A percentile compares a stretch with the other conserved stretches of the same genome.
Evolutionary conservation across 164 flowering plant species (phyloP).

Genomic region (Aristolochia fimbriata): DNA sequence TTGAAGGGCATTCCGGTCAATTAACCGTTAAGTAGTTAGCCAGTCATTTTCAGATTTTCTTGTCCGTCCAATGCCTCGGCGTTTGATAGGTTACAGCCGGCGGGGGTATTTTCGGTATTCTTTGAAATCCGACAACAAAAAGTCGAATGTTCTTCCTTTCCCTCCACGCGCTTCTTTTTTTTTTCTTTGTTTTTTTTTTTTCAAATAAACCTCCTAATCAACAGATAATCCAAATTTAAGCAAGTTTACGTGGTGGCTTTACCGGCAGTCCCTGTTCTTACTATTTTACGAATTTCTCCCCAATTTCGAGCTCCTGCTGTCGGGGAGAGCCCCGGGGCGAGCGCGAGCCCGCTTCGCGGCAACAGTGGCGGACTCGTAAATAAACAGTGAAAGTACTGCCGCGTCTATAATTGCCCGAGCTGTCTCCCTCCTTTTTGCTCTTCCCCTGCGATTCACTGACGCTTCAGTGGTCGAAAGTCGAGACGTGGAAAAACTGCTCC

Average conservation of each 20-base stretch:
- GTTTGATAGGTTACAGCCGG: background rate
- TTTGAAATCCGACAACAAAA: background rate
- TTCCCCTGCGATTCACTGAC: background rate
- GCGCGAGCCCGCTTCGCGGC: background rate
- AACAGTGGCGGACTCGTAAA: slow-evolving; percentile 4
- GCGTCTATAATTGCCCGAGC: background rate
- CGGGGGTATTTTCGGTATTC: background rate
- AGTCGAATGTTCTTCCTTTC: background rate
- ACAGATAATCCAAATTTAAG: background rate
- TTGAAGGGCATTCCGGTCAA: too few relatives aligned
- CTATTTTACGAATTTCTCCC: background rate
- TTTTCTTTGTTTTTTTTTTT: background rate
- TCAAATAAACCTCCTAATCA: background rate
- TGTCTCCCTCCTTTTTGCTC: slow-evolving; percentile 1
- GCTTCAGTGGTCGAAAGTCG: background rate
- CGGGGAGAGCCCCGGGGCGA: background rate
- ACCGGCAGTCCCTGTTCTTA: too few relatives aligned
- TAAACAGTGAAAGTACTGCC: background rate
- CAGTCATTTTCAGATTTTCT: background rate
- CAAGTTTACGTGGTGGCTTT: too few relatives aligned
- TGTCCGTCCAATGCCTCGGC: background rate
- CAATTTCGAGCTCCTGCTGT: background rate
- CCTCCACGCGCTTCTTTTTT: background rate
- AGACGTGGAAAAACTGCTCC: background rate
- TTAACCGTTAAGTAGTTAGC: too few relatives aligned